These are phyloP conservation scores for Fusarium praegraminearum DNA, from an alignment of 2,329 filamentous ascomycete species.

Conservation along the genomic window DNA sequence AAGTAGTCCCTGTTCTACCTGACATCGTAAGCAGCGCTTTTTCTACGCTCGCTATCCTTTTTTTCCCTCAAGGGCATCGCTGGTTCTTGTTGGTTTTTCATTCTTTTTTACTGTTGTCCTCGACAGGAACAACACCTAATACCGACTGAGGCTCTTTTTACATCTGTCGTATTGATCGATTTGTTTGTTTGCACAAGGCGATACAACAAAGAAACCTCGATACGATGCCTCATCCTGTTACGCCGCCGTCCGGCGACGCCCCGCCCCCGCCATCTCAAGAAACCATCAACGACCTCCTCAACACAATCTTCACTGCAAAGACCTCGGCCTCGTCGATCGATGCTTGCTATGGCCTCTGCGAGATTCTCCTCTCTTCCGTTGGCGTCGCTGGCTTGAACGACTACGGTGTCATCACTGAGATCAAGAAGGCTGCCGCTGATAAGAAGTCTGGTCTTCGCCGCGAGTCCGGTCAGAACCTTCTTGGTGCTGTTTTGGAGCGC, in stretches of 20 bases:
- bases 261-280: constrained; percentile 71
- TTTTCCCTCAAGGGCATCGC: constrained; percentile 43
- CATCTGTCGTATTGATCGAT: background rate
- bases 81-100: constrained; percentile 39
- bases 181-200: constrained; percentile 2
- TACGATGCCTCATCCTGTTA: constrained; percentile 63
- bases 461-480: constrained; percentile 93
- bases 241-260: constrained; percentile 61
- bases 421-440: constrained; percentile 82
- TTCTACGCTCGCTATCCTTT: constrained; percentile 39
- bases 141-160: constrained; percentile 39
- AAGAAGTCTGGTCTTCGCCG: constrained; percentile 91
- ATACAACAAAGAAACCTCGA: constrained; percentile 23
- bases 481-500: constrained; percentile 93
- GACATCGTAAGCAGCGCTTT: constrained; percentile 42
- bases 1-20: constrained; percentile 23
- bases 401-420: constrained; percentile 67
- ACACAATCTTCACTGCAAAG: constrained; percentile 75
- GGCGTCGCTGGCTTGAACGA: constrained; percentile 64
- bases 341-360: constrained; percentile 71
- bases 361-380: constrained; percentile 66
- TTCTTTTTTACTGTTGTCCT: constrained; percentile 12
- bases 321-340: constrained; percentile 77
- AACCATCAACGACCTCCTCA: constrained; percentile 73
- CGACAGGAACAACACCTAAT: constrained; percentile 18